Conservation (phyloP, 805 yeast species). For the Pichia kluyveri region DNA sequence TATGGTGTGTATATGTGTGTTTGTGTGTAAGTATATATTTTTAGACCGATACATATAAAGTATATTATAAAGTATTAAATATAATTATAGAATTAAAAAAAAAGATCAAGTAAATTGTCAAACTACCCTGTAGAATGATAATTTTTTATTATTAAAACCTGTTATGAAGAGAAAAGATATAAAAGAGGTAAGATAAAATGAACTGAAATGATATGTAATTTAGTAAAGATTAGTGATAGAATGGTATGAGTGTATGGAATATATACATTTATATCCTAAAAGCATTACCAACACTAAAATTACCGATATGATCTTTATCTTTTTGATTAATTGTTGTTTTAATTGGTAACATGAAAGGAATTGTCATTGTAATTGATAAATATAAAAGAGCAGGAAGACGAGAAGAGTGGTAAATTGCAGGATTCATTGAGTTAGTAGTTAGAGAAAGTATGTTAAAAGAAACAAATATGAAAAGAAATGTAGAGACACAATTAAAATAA, state of each 20-base stretch:
- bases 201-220: background rate
- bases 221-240: too few relatives aligned
- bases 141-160: too few relatives aligned
- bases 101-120: too few relatives aligned
- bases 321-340: slow-evolving; percentile 18
- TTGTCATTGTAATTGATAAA: slow-evolving; percentile 25
- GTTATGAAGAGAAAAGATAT: too few relatives aligned
- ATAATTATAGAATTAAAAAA: background rate
- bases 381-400: slow-evolving; percentile 23
- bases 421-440: background rate
- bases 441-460: too few relatives aligned
- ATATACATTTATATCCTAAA: slow-evolving; percentile 19
- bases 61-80: background rate
- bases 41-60: background rate
- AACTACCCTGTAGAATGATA: too few relatives aligned
- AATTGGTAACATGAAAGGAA: slow-evolving; percentile 28
- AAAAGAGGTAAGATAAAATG: background rate
- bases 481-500: too few relatives aligned
- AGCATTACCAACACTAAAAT: slow-evolving; percentile 23
- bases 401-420: background rate
- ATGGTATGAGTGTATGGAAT: too few relatives aligned
- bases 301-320: slow-evolving; percentile 14
- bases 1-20: background rate
- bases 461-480: too few relatives aligned
- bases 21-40: background rate